phyloP scores from a whole-genome alignment of 1,284 basidiomycete species.

The Malassezia restricta region DNA sequence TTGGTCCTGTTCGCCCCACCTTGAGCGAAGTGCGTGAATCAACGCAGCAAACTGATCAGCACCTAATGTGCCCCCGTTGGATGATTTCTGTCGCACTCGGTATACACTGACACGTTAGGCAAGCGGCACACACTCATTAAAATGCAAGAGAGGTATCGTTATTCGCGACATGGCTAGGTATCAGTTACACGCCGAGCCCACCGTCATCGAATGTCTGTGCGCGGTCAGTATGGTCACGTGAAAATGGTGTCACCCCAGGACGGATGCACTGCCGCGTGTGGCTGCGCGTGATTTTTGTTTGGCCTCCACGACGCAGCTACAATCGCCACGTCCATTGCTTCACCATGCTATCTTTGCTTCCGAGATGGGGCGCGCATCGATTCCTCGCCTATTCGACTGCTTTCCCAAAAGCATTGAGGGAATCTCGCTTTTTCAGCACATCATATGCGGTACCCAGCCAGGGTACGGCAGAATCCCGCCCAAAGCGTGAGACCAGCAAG shows the following conservation, averaged over 20 bases:
- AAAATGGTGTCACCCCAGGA: background rate
- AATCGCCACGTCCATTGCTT: too few species aligned
- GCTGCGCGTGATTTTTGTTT: too few species aligned
- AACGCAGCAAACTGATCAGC: constrained; percentile 50
- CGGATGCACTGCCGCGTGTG: too few species aligned
- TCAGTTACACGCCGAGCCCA: background rate
- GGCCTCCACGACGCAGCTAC: too few species aligned
- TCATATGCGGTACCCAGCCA: too few species aligned
- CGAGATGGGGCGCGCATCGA: too few species aligned
- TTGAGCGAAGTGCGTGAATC: constrained; percentile 22
- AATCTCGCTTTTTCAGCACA: too few species aligned
- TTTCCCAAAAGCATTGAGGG: too few species aligned
- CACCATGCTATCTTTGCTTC: too few species aligned
- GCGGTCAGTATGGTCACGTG: background rate
- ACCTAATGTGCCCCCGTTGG: constrained; percentile 17
- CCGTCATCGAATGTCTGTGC: constrained; percentile 3
- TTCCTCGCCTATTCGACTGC: too few species aligned
- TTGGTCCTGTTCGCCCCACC: constrained; percentile 21
- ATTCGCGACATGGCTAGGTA: constrained; percentile 1
- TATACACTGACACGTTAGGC: constrained; percentile 19
- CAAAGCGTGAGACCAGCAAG: background rate
- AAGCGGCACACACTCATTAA: constrained; percentile 21
- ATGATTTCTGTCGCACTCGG: constrained; percentile 27
- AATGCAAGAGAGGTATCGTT: constrained; percentile 29
- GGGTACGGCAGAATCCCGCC: too few species aligned